phyloP scores from a whole-genome alignment of 495 filamentous ascomycete species.

The Penicillium ochrochloron region DNA sequence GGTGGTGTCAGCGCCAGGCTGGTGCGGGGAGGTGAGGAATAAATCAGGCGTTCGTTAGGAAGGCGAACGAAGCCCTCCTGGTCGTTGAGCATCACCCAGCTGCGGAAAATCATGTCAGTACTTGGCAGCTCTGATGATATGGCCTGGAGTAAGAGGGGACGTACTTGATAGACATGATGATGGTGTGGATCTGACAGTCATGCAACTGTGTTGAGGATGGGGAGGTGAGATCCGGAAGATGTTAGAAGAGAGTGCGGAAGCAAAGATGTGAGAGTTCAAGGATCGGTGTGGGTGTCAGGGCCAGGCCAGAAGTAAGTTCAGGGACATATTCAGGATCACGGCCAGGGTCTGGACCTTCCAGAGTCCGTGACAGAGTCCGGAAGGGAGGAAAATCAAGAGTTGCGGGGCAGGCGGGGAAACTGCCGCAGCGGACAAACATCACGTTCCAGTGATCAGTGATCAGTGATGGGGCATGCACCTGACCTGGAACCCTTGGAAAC shows the following conservation, averaged over 20 bases:
- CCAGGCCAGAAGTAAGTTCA: neutral
- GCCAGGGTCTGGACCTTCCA: constrained; percentile 2
- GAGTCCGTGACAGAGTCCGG: constrained; percentile 2
- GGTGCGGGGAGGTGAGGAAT: constrained; percentile 74
- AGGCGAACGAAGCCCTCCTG: constrained; percentile 68
- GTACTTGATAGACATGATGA: constrained; percentile 73
- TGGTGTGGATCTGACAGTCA: constrained; percentile 23
- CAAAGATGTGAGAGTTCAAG: neutral
- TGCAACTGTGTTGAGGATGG: constrained; percentile 11
- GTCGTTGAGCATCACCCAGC: constrained; percentile 82
- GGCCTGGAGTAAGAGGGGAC: constrained; percentile 27
- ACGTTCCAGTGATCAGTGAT: too few species aligned
- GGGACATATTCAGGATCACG: neutral
- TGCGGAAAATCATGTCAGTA: constrained; percentile 26
- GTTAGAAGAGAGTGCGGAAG: neutral
- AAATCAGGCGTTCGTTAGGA: constrained; percentile 70
- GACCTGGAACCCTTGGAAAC: neutral
- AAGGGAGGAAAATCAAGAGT: constrained; percentile 18
- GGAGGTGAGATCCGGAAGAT: neutral
- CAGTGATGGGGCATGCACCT: too few species aligned
- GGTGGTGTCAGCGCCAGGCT: constrained; percentile 65
- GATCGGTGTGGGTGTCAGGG: neutral
- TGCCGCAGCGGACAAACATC: constrained; percentile 4
- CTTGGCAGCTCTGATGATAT: neutral
- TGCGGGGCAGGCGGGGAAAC: constrained; percentile 36